These are phyloP conservation scores for Candolleomyces aberdarensis DNA, from an alignment of 768 basidiomycete species.

Conservation along the genomic window DNA sequence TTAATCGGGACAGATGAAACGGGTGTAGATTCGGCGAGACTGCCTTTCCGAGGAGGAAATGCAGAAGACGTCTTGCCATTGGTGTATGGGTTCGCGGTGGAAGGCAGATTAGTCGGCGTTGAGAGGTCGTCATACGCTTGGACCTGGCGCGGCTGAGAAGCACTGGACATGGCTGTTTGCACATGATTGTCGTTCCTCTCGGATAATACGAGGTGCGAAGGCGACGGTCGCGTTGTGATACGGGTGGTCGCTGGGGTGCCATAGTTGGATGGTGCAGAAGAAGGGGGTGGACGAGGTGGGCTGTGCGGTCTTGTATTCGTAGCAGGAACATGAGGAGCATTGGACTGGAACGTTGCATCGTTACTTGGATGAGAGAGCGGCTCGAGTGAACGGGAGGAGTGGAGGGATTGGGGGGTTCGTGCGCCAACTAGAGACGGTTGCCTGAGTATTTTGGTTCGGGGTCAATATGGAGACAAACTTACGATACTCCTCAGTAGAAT, in stretches of 20 bases:
- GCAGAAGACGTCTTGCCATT: neutral
- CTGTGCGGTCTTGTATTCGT: constrained; percentile 10
- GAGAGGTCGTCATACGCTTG: constrained; percentile 6
- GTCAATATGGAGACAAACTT: constrained; percentile 15
- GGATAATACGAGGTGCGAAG: constrained; percentile 38
- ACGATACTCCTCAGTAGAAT: constrained; percentile 38
- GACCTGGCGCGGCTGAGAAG: constrained; percentile 3
- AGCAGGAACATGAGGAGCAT: constrained; percentile 12
- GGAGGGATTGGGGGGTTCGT: constrained; percentile 27
- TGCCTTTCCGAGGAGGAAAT: constrained; percentile 2
- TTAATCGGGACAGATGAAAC: neutral
- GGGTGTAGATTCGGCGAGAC: neutral
- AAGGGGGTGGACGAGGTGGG: constrained; percentile 19
- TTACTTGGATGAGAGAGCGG: constrained; percentile 27
- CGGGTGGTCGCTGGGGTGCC: constrained; percentile 23
- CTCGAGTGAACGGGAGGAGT: constrained; percentile 40
- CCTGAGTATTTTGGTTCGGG: constrained; percentile 5
- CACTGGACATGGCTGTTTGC: constrained; percentile 20
- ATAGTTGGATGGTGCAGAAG: constrained; percentile 12
- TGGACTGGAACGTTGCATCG: constrained; percentile 22
- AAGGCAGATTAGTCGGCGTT: neutral
- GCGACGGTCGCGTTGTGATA: constrained; percentile 29
- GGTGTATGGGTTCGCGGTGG: neutral
- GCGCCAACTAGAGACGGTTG: constrained; percentile 23
- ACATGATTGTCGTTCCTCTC: constrained; percentile 34